Conservation (phyloP, 306 rosid genomes). For the Malus sylvestris region DNA sequence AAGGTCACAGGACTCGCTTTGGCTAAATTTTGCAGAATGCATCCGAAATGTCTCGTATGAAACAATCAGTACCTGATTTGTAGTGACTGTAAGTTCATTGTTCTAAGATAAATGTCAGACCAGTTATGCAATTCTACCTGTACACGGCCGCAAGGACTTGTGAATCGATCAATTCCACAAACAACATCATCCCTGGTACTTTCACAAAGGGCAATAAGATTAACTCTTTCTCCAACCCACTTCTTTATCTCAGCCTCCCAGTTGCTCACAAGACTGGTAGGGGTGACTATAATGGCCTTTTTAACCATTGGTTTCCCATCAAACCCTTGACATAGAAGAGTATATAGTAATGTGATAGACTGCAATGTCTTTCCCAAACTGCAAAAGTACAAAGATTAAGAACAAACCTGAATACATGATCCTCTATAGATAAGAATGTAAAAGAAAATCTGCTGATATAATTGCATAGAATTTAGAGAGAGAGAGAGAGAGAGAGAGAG, state of each 20-base stretch:
- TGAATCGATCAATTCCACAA: slow-evolving; percentile 70
- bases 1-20: slow-evolving; percentile 70
- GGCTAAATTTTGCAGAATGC: slow-evolving; percentile 75
- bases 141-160: slow-evolving; percentile 44
- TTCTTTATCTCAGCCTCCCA: slow-evolving; percentile 95
- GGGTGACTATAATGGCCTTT: slow-evolving; percentile 90
- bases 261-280: slow-evolving; percentile 96
- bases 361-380: slow-evolving; percentile 99
- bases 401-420: slow-evolving; percentile 11
- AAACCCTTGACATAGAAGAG: slow-evolving; percentile 89
- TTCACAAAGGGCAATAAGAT: slow-evolving; percentile 78
- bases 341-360: slow-evolving; percentile 80
- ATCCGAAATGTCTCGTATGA: slow-evolving; percentile 93
- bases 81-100: slow-evolving; percentile 3
- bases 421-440: neutral
- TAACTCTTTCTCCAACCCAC: slow-evolving; percentile 86
- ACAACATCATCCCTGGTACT: slow-evolving; percentile 77
- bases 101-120: slow-evolving; percentile 7
- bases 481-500: neutral
- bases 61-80: slow-evolving; percentile 68
- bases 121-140: slow-evolving; percentile 40
- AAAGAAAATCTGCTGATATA: neutral
- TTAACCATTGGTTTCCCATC: slow-evolving; percentile 74
- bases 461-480: neutral
- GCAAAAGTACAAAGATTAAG: slow-evolving; percentile 24